phyloP scores from a whole-genome alignment of 352 stramenopile species.

The Pythium insidiosum region DNA sequence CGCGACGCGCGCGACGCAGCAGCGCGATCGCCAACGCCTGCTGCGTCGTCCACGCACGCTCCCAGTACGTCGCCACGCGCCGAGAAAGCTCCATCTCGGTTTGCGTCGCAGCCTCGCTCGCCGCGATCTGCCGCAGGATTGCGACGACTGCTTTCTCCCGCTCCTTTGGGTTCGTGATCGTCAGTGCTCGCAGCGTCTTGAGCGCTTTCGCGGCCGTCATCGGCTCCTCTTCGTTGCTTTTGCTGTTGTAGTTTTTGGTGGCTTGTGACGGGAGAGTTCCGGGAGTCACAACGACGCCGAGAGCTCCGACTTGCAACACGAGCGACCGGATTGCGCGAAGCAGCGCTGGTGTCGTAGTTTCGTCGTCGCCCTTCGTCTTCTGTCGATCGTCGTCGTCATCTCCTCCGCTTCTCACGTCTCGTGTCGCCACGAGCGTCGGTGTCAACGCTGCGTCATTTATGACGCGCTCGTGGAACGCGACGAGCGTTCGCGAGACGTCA shows the following conservation, averaged over 20 bases:
- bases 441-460: not conserved
- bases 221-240: no score
- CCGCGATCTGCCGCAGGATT: slow-evolving; percentile 17
- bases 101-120: slow-evolving; percentile 3
- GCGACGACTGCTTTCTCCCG: slow-evolving; percentile 11
- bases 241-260: no score
- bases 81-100: not conserved
- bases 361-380: no score
- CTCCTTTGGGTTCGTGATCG: no score
- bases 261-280: no score
- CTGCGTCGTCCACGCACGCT: slow-evolving; percentile 13
- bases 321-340: no score
- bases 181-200: no score
- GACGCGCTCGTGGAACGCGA: not conserved
- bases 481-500: not conserved
- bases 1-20: slow-evolving; percentile 7
- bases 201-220: no score
- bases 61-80: slow-evolving; percentile 9
- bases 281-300: no score
- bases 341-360: no score
- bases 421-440: not conserved
- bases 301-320: no score
- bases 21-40: slow-evolving; percentile 5
- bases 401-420: slow-evolving; percentile 11
- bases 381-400: no score